phyloP scores from a whole-genome alignment of 2,329 filamentous ascomycete species.

The Fusarium udum region DNA sequence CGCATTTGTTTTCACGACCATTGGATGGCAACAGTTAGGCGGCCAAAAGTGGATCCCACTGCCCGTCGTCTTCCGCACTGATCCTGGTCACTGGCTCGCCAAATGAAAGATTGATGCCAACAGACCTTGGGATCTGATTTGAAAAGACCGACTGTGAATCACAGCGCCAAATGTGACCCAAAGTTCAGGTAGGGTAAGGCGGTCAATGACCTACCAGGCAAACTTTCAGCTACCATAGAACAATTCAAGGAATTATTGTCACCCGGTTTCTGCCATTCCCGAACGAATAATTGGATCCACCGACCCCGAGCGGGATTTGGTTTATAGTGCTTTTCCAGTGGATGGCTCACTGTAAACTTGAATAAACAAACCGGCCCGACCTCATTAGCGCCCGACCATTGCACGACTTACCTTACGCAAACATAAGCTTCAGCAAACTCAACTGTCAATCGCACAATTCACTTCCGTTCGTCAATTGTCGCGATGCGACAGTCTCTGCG shows the following conservation, averaged over 20 bases:
- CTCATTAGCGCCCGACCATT: not conserved
- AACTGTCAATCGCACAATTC: not conserved
- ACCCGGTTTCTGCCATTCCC: not conserved
- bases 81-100: not conserved
- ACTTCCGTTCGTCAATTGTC: too few species aligned
- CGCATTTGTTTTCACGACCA: too few species aligned
- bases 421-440: not conserved
- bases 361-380: not conserved
- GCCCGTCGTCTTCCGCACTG: too few species aligned
- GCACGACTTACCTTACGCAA: too few species aligned
- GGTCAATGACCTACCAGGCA: accelerated
- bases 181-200: too few species aligned
- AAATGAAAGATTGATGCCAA: not conserved
- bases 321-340: not conserved
- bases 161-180: not conserved
- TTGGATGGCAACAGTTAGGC: not conserved
- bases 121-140: not conserved
- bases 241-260: not conserved
- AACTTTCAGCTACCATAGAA: not conserved
- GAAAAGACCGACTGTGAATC: not conserved
- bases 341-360: not conserved
- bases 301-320: accelerated
- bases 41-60: not conserved
- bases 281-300: not conserved
- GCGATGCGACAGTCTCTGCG: not conserved